Conservation (phyloP, 352 stramenopile species). For the Globisporangium cylindrosporum region DNA sequence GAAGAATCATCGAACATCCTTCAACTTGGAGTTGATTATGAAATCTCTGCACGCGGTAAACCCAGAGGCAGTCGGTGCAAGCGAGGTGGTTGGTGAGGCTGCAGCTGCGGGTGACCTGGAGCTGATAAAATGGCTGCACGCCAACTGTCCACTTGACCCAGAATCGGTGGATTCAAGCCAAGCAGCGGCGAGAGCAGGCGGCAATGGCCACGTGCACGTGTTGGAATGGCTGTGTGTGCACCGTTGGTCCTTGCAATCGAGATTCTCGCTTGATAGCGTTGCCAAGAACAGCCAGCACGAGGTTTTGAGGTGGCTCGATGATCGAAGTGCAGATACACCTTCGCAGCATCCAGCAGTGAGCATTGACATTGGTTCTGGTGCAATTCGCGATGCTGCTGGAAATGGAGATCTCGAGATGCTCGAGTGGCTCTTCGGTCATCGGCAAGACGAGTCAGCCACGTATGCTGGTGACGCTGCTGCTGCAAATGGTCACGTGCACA, state of each 20-base stretch:
- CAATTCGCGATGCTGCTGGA: background rate
- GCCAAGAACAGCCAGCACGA: background rate
- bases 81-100: background rate
- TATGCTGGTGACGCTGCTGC: background rate
- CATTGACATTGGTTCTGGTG: background rate
- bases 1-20: background rate
- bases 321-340: background rate
- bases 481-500: background rate
- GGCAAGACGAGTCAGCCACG: background rate
- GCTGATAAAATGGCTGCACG: background rate
- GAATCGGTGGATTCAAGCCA: background rate
- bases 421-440: background rate
- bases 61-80: background rate
- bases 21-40: background rate
- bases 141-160: background rate
- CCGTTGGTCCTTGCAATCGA: background rate
- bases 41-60: background rate
- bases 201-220: conserved; percentile 25
- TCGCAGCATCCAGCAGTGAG: background rate
- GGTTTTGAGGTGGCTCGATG: background rate
- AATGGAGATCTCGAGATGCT: conserved; percentile 2
- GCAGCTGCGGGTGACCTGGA: background rate
- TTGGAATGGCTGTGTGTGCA: background rate
- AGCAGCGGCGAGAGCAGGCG: background rate
- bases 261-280: background rate